Percentiles rank a stretch among this genome's conserved stretches.
Evolutionary conservation across 2,329 filamentous ascomycete species (phyloP).

Genomic region (Hansfordia pulvinata): DNA sequence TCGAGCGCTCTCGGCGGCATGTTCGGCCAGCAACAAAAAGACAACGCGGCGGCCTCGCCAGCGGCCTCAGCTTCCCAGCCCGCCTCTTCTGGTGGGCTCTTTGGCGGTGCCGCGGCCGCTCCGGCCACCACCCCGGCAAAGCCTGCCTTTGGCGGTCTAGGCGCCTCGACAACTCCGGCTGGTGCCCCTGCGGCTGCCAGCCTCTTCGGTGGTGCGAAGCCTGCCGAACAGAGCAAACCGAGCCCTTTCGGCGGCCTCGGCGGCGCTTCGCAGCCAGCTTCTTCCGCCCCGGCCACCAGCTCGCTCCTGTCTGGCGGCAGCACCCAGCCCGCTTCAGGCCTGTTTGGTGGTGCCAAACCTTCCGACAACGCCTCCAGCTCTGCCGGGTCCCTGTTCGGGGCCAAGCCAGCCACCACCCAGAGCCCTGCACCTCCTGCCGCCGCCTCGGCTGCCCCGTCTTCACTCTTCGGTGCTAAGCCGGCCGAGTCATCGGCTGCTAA

Average conservation of each 20-base stretch:
- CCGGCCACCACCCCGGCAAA: constrained; percentile 27
- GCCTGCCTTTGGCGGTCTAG: constrained; percentile 26
- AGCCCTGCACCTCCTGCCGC: constrained; percentile 5
- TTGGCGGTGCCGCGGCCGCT: constrained; percentile 10
- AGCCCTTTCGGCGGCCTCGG: constrained; percentile 16
- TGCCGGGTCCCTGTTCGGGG: constrained; percentile 7
- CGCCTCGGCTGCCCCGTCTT: constrained; percentile 4
- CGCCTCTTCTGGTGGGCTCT: constrained; percentile 7
- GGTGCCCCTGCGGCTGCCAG: constrained; percentile 31
- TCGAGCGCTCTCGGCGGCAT: constrained; percentile 3
- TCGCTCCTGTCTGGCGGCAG: constrained; percentile 10
- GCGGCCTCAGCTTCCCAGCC: not conserved
- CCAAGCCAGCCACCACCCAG: constrained; percentile 9
- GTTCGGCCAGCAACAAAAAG: constrained; percentile 4
- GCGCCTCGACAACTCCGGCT: constrained; percentile 37
- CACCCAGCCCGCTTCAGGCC: constrained; percentile 6
- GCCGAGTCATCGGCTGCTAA: constrained; percentile 10
- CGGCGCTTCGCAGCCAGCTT: constrained; percentile 14
- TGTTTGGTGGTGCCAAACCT: constrained; percentile 13
- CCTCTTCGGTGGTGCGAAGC: constrained; percentile 8
- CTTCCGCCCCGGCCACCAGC: constrained; percentile 9
- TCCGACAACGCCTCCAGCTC: constrained; percentile 8
- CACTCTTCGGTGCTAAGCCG: constrained; percentile 11
- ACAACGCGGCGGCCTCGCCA: not conserved
- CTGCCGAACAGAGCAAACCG: constrained; percentile 2